Percentiles rank a stretch among this genome's conserved stretches.
These are phyloP conservation scores for Oryza brachyantha DNA, from an alignment of 176 grass and related monocot genomes.

Conservation along the genomic window DNA sequence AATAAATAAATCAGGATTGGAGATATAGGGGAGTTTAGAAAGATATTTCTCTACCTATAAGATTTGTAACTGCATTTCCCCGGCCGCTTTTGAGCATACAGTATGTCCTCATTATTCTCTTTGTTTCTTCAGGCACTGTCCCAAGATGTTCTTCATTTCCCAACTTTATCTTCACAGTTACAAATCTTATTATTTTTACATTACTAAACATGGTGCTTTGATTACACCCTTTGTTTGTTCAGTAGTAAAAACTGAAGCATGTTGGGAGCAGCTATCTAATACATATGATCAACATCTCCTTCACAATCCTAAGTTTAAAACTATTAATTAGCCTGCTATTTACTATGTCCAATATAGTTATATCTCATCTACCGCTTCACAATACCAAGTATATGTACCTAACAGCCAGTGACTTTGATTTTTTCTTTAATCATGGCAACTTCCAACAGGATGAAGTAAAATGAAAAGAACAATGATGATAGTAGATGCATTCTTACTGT, in stretches of 20 bases:
- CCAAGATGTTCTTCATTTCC: background rate
- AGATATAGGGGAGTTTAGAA: background rate
- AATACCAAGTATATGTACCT: too few species aligned
- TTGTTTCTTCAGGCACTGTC: background rate
- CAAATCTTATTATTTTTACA: background rate
- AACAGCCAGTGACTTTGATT: too few species aligned
- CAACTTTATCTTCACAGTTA: background rate
- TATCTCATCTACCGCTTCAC: too few species aligned
- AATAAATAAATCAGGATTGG: background rate
- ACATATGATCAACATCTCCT: background rate
- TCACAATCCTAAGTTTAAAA: background rate
- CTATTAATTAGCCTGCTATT: background rate
- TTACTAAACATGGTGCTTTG: background rate
- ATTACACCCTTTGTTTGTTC: background rate
- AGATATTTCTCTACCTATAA: background rate
- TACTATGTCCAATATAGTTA: too few species aligned
- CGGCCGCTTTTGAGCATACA: background rate
- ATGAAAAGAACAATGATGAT: background rate
- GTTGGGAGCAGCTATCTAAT: background rate
- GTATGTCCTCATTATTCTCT: background rate
- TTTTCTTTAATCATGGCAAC: too few species aligned
- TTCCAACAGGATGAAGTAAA: too few species aligned
- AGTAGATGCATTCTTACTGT: background rate
- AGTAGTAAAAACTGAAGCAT: background rate
- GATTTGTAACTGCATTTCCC: background rate